A percentile compares a stretch with the other conserved stretches of the same genome.
phyloP scores from a whole-genome alignment of 2,329 filamentous ascomycete genomes.

The Didymellaceae sp. region DNA sequence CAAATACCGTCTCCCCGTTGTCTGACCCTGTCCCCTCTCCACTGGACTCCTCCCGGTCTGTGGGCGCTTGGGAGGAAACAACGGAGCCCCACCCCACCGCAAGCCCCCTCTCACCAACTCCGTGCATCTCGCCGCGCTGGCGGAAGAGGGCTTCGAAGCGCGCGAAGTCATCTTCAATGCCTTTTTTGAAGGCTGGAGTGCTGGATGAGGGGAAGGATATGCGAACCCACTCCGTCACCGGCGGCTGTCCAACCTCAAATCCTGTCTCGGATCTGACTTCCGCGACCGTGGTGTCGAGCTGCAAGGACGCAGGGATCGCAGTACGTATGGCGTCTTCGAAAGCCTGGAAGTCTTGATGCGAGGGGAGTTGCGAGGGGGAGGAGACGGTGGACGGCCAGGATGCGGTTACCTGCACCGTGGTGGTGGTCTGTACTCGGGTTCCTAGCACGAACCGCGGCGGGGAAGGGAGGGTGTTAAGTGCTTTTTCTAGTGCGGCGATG shows the following conservation, averaged over 20 bases:
- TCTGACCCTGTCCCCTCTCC: slow-evolving; percentile 1
- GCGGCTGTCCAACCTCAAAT: not conserved
- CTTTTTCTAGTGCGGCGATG: not conserved
- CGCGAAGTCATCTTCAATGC: not conserved
- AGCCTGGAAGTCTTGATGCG: not conserved
- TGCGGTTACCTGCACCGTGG: slow-evolving; percentile 1
- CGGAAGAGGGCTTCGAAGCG: not conserved
- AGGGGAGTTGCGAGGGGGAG: not conserved
- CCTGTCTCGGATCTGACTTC: not conserved
- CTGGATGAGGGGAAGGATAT: not conserved
- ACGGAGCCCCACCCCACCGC: slow-evolving; percentile 1
- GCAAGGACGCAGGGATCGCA: not conserved
- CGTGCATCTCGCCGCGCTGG: not conserved
- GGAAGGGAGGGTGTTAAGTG: not conserved
- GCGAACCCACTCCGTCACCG: not conserved
- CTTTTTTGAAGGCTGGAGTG: not conserved
- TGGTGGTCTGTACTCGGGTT: not conserved
- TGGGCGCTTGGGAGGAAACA: no score
- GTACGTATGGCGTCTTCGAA: not conserved
- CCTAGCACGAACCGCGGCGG: not conserved
- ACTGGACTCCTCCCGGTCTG: no score
- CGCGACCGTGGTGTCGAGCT: not conserved
- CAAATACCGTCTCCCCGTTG: not conserved
- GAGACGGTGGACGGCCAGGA: not conserved
- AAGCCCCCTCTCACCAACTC: not conserved